These are phyloP conservation scores for Citrus unshiu DNA, from an alignment of 345 rosid species.

Conservation along the genomic window DNA sequence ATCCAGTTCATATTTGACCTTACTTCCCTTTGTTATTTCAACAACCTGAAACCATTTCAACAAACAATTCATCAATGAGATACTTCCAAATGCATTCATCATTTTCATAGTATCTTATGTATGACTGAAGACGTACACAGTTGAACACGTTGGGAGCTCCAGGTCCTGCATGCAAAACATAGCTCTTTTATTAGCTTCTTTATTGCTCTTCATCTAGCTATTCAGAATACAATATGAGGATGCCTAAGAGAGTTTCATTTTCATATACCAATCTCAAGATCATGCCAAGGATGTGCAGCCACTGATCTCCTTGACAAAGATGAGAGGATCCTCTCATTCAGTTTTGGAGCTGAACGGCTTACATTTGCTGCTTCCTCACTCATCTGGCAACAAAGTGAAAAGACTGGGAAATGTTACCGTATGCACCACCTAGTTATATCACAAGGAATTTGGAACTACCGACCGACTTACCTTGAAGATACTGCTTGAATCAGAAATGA, in stretches of 20 bases:
- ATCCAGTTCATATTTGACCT: slow-evolving; percentile 96
- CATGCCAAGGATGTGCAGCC: slow-evolving; percentile 99
- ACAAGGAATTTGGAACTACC: neutral
- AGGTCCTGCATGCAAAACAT: slow-evolving; percentile 55
- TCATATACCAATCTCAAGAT: slow-evolving; percentile 82
- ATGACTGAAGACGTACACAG: slow-evolving; percentile 38
- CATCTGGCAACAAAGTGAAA: slow-evolving; percentile 28
- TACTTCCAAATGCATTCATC: neutral
- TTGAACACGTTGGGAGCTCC: slow-evolving; percentile 72
- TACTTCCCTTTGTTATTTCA: slow-evolving; percentile 94
- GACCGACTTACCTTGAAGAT: slow-evolving; percentile 15
- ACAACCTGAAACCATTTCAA: slow-evolving; percentile 48
- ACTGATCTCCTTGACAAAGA: slow-evolving; percentile 86
- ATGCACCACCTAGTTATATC: neutral
- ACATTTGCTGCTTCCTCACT: slow-evolving; percentile 28
- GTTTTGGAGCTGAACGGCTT: slow-evolving; percentile 37
- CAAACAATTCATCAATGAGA: neutral
- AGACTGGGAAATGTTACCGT: neutral
- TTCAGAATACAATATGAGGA: neutral
- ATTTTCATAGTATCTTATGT: neutral
- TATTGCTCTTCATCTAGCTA: neutral
- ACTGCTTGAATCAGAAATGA: neutral
- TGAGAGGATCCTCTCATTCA: slow-evolving; percentile 93
- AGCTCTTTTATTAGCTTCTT: slow-evolving; percentile 15
- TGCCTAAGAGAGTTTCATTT: neutral